These are phyloP conservation scores for Colletotrichum siamense DNA, from an alignment of 2,329 filamentous ascomycete genomes.

Conservation along the genomic window DNA sequence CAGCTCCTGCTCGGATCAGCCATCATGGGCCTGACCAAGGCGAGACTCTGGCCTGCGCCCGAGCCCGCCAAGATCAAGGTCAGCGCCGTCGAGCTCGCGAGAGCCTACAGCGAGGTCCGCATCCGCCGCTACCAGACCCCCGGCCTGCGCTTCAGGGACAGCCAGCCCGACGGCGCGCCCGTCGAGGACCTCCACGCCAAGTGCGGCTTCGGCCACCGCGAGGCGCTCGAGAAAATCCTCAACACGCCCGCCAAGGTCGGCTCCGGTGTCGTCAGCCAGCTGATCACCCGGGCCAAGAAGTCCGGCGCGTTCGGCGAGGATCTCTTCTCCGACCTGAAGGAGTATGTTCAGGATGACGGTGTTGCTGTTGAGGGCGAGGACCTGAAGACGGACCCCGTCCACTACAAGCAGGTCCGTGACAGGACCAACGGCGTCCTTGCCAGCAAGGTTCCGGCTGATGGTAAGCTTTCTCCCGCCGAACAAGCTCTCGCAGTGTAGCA, in stretches of 20 bases:
- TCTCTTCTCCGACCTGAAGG: conserved; percentile 15
- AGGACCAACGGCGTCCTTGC: background rate
- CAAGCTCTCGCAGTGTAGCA: background rate
- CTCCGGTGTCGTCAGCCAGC: conserved; percentile 8
- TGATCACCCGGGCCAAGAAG: conserved; percentile 16
- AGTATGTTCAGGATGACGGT: conserved; percentile 15
- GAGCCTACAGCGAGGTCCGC: conserved; percentile 13
- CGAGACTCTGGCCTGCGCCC: conserved; percentile 8
- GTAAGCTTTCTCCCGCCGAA: background rate
- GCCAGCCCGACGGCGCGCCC: background rate
- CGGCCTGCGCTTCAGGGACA: conserved; percentile 15
- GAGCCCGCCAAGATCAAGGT: conserved; percentile 17
- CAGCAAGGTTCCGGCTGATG: conserved; percentile 15
- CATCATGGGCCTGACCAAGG: conserved; percentile 20
- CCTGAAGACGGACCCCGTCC: conserved; percentile 13
- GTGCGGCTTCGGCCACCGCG: conserved; percentile 17
- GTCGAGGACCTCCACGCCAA: conserved; percentile 13
- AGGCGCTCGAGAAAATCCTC: conserved; percentile 16
- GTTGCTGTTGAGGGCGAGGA: conserved; percentile 16
- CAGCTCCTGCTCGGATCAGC: conserved; percentile 19
- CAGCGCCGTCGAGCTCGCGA: conserved; percentile 16
- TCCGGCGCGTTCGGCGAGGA: conserved; percentile 12
- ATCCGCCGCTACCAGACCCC: conserved; percentile 21
- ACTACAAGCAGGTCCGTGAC: conserved; percentile 16
- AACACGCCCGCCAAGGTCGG: conserved; percentile 17